Percentiles rank a stretch among this genome's conserved stretches.
Evolutionary conservation across 208 protist species (phyloP).

Genomic region (Acanthamoeba divionensis): DNA sequence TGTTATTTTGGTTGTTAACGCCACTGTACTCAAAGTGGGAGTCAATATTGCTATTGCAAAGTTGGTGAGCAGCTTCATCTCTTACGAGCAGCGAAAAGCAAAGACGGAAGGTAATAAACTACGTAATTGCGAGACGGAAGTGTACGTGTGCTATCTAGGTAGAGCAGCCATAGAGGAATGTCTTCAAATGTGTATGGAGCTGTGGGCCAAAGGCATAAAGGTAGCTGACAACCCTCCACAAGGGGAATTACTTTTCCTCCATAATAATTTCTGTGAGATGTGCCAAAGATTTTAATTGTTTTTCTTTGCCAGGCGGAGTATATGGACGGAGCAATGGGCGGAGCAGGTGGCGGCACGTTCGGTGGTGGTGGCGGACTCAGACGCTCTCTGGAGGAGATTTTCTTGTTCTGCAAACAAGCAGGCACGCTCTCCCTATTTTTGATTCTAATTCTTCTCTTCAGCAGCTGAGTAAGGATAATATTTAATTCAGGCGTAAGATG

Average conservation of each 20-base stretch:
- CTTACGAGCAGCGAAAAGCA: neutral
- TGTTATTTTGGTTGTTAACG: no score
- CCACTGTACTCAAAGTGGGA: no score
- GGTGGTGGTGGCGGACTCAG: neutral
- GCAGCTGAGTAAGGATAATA: no score
- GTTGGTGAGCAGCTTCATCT: conserved; percentile 6
- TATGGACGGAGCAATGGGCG: conserved; percentile 24
- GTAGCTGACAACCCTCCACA: neutral
- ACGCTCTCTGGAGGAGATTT: neutral
- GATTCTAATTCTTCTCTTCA: no score
- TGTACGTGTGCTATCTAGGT: conserved; percentile 1
- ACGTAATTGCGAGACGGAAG: conserved; percentile 26
- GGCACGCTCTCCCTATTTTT: no score
- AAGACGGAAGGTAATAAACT: conserved; percentile 5
- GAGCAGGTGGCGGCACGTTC: neutral
- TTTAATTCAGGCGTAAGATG: neutral
- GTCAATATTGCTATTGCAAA: conserved; percentile 47
- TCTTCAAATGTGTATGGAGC: conserved; percentile 12
- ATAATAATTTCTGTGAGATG: neutral
- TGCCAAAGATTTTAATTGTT: neutral
- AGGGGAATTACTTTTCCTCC: neutral
- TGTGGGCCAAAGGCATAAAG: conserved; percentile 43
- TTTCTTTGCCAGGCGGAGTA: conserved; percentile 20
- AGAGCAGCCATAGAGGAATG: conserved; percentile 6
- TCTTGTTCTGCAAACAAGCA: neutral